These are phyloP conservation scores for Sorghum bicolor DNA, from an alignment of 176 grass and related monocot species.

Conservation along the genomic window Sorghum_bicolor_NCBIv3 NC_012870.2:64258501-64259000, in stretches of 20 bases:
- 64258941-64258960: not conserved
- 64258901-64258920: not conserved
- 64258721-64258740: not conserved
- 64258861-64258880: not conserved
- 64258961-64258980: slow-evolving; percentile 9
- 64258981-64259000: slow-evolving; percentile 6
- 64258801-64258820: slow-evolving; percentile 1
- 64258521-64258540: slow-evolving; percentile 63
- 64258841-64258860: not conserved
- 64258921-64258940: not conserved
- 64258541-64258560: slow-evolving; percentile 40
- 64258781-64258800: not conserved
- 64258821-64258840: slow-evolving; percentile 2
- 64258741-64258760: not conserved
- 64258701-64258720: not conserved
- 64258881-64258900: not conserved
- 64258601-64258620: not conserved
- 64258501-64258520: slow-evolving; percentile 42
- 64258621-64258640: slow-evolving; percentile 6
- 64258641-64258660: slow-evolving; percentile 13
- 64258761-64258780: not conserved
- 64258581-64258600: not conserved
- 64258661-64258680: slow-evolving; percentile 17
- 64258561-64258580: slow-evolving; percentile 13
- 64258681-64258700: not conserved